Conservation (phyloP, 331 rosid genomes). For the Malus hybrid region DNA sequence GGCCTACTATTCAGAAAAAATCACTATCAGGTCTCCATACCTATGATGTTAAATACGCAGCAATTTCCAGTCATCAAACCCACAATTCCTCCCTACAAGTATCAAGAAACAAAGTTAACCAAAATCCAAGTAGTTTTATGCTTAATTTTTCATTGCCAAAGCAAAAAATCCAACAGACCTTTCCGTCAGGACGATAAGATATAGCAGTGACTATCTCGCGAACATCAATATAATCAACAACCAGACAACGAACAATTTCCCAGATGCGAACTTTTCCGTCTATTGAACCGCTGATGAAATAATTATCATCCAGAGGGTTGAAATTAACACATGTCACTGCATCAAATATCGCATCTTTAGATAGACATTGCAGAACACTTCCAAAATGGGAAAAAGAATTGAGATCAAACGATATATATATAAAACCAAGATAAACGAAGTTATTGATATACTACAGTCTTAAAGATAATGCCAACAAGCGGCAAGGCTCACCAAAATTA, state of each 20-base stretch:
- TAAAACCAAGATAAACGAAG: conserved; percentile 3
- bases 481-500: conserved; percentile 52
- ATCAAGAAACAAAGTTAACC: conserved; percentile 10
- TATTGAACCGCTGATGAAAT: conserved; percentile 73
- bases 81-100: conserved; percentile 57
- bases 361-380: neutral
- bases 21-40: conserved; percentile 20
- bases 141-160: neutral
- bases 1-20: neutral
- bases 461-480: neutral
- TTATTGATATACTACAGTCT: neutral
- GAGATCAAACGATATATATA: conserved; percentile 1
- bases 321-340: conserved; percentile 74
- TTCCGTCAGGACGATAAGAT: conserved; percentile 56
- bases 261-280: conserved; percentile 85
- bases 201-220: conserved; percentile 74
- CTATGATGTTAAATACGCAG: conserved; percentile 39
- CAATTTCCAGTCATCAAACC: conserved; percentile 68
- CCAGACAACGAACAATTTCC: conserved; percentile 58
- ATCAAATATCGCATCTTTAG: conserved; percentile 15
- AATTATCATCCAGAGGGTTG: conserved; percentile 55
- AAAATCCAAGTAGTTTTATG: neutral
- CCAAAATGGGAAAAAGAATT: neutral
- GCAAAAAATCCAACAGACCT: conserved; percentile 30
- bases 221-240: conserved; percentile 63